phyloP scores from a whole-genome alignment of 306 rosid genomes.

The Quercus parvula region DNA sequence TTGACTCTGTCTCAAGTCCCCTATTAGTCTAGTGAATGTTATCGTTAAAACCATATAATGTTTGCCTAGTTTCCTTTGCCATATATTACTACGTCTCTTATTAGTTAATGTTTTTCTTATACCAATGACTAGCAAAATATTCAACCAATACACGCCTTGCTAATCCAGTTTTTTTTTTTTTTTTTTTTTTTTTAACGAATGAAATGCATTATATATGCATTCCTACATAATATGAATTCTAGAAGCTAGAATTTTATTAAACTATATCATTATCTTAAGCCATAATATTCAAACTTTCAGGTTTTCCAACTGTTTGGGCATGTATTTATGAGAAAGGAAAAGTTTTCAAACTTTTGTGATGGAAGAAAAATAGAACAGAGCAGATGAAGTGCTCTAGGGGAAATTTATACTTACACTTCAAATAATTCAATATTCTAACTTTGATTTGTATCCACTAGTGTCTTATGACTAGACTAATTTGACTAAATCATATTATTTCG shows the following conservation, averaged over 20 bases:
- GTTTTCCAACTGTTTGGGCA: conserved; percentile 7
- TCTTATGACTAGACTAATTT: too few relatives aligned
- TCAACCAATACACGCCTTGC: background rate
- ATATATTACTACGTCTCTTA: background rate
- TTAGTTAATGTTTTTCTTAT: conserved; percentile 6
- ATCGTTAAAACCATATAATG: too few relatives aligned
- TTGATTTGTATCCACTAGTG: too few relatives aligned
- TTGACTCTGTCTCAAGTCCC: too few relatives aligned
- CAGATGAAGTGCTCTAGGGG: conserved; percentile 20
- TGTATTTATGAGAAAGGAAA: too few relatives aligned
- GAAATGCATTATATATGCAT: background rate
- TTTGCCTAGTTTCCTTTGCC: too few relatives aligned
- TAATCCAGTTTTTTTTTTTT: conserved; percentile 14
- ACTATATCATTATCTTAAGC: too few relatives aligned
- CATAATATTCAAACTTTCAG: background rate
- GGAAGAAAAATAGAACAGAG: conserved; percentile 6
- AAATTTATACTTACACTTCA: conserved; percentile 7
- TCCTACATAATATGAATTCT: too few relatives aligned
- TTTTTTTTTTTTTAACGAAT: background rate
- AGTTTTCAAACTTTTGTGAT: background rate
- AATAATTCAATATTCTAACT: conserved; percentile 3
- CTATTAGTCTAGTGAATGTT: too few relatives aligned
- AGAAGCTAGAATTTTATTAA: too few relatives aligned
- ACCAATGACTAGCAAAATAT: conserved; percentile 1
- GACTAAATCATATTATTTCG: too few relatives aligned